A percentile compares a stretch with the other conserved stretches of the same genome.
Conservation (phyloP, 805 yeast genomes). For the Kuraishia capsulata region DNA sequence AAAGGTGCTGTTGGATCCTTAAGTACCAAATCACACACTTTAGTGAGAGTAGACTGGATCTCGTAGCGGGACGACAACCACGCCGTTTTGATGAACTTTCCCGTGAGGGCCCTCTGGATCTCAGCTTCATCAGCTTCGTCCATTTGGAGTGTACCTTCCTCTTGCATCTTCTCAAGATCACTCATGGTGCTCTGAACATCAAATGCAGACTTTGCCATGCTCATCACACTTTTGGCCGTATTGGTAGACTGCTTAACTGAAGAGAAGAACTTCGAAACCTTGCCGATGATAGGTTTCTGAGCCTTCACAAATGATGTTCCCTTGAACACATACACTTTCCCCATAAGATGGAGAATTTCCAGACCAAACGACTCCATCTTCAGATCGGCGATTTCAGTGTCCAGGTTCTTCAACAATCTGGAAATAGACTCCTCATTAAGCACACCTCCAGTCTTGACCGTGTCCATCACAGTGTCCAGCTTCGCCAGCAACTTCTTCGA, state of each 20-base stretch:
- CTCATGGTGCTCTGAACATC: constrained; percentile 77
- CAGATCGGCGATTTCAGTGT: constrained; percentile 74
- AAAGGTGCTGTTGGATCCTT: constrained; percentile 44
- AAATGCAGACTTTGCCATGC: constrained; percentile 61
- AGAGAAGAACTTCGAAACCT: constrained; percentile 42
- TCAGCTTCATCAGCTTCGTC: constrained; percentile 44
- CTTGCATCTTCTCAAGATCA: constrained; percentile 61
- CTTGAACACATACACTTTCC: constrained; percentile 58
- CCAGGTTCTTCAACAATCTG: constrained; percentile 53
- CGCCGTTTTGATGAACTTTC: constrained; percentile 75
- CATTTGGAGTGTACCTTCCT: constrained; percentile 28
- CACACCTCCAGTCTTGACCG: constrained; percentile 29
- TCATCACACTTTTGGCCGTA: constrained; percentile 62
- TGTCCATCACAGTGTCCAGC: constrained; percentile 27
- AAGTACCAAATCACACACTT: constrained; percentile 59
- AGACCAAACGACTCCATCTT: constrained; percentile 83
- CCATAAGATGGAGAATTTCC: constrained; percentile 70
- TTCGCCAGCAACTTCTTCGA: constrained; percentile 39
- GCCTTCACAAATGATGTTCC: constrained; percentile 57
- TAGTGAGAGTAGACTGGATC: constrained; percentile 62
- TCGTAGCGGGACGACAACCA: constrained; percentile 80
- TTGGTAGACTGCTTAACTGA: constrained; percentile 67
- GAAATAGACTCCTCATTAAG: constrained; percentile 32
- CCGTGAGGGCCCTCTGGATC: constrained; percentile 66
- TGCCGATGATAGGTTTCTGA: constrained; percentile 63